Base-by-base conservation (phyloP, 139 green algal genomes). In the Pleodorina starrii region DNA sequence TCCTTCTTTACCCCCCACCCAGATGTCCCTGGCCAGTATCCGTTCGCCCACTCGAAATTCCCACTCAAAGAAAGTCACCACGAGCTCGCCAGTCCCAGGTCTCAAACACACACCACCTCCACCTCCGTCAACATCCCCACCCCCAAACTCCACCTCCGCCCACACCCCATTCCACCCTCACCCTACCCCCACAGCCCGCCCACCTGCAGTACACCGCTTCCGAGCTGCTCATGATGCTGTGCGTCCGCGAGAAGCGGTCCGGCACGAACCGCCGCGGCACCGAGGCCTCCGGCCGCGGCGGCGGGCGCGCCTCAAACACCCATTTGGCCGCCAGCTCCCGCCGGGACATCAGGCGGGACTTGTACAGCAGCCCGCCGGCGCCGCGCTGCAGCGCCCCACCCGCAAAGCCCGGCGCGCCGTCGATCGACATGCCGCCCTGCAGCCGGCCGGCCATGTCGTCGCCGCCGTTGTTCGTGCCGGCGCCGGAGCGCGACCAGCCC, bases 131-230 rank as follows among this genome's bases (percentile, higher is more conserved):
- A n/a, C n/a, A n/a, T n/a, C n/a, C n/a, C n/a, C n/a, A n/a, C n/a
- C n/a, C n/a, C n/a, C n/a, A n/a, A n/a, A n/a, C n/a, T n/a, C n/a
- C n/a, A n/a, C n/a, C n/a, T n/a, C n/a, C n/a, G n/a, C n/a, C n/a
- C n/a, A n/a, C n/a, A n/a, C n/a, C n/a, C n/a, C n/a, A n/a, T n/a
- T n/a, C n/a, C n/a, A n/a, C n/a, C n/a, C n/a, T n/a, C n/a, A n/a
- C n/a, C n/a, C n/a, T n/a, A n/a, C n/a, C n/a, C 54, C 5, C 54
- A 66, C 54, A 66, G 29, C 29, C 4, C 32, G 46, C 88, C n/a
- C 44, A 91, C 83, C 80, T 74, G 90, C 90, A 92, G 85, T 92
- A 92, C n/a, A 90, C 54, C 2, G 90, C 87, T 69, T 92, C 90
- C 12, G 78, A 51, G 16, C 35, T 44, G 21, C 25, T 44, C 68